Evolutionary conservation across 2,329 filamentous ascomycete species (phyloP).

Genomic region (Fusarium armeniacum): DNA sequence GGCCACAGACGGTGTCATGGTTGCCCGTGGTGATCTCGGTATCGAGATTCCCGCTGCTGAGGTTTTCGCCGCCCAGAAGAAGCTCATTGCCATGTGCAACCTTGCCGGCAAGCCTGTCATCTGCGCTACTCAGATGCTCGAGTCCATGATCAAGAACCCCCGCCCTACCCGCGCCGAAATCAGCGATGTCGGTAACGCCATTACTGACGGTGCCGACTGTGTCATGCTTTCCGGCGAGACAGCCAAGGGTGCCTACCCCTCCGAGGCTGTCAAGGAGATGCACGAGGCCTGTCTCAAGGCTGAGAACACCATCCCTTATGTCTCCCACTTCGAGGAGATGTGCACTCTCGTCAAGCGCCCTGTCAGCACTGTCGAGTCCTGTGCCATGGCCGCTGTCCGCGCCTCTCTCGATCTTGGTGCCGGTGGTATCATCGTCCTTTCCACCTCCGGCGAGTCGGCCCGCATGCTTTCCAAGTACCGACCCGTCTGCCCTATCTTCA

Average conservation of each 20-base stretch:
- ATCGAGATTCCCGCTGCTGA: slow-evolving; percentile 99
- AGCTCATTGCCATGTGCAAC: slow-evolving; percentile 99
- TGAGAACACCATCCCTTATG: slow-evolving; percentile 97
- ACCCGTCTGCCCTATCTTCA: slow-evolving; percentile 98
- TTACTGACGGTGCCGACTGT: slow-evolving; percentile 97
- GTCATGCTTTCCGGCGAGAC: slow-evolving; percentile 99
- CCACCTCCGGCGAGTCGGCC: slow-evolving; percentile 94
- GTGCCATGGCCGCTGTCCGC: slow-evolving; percentile 96
- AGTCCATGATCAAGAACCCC: slow-evolving; percentile 99
- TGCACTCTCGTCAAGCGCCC: slow-evolving; percentile 86
- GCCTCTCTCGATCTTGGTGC: slow-evolving; percentile 97
- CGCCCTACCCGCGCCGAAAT: slow-evolving; percentile 98
- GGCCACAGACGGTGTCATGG: slow-evolving; percentile 99
- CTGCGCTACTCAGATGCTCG: slow-evolving; percentile 99
- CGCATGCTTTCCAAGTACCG: slow-evolving; percentile 98
- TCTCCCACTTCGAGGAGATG: slow-evolving; percentile 96
- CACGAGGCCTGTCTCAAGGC: slow-evolving; percentile 96
- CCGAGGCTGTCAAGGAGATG: slow-evolving; percentile 96
- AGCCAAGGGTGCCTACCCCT: slow-evolving; percentile 95
- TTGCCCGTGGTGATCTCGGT: slow-evolving; percentile 94
- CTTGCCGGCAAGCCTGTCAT: slow-evolving; percentile 98
- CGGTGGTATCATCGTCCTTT: slow-evolving; percentile 94
- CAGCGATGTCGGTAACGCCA: slow-evolving; percentile 97
- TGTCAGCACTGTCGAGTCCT: slow-evolving; percentile 90
- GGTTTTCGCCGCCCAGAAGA: slow-evolving; percentile 99